A percentile compares a stretch with the other conserved stretches of the same genome.
Conservation (phyloP, 1,139 yeast genomes). For the Debaryomycetaceae sp. region DNA sequence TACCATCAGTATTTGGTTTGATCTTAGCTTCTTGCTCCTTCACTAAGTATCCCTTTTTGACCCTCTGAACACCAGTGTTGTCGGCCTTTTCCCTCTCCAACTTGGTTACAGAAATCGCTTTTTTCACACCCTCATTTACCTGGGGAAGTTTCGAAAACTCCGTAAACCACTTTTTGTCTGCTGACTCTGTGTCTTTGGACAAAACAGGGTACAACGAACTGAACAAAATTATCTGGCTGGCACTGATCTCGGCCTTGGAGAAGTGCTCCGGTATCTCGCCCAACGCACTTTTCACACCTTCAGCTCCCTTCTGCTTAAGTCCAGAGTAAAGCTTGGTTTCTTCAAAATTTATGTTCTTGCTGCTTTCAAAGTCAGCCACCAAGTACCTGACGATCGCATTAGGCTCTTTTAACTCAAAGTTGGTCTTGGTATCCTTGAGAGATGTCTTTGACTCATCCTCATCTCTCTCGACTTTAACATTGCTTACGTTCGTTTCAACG, state of each 20-base stretch:
- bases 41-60: conserved; percentile 40
- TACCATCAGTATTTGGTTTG: conserved; percentile 63
- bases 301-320: conserved; percentile 26
- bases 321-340: conserved; percentile 33
- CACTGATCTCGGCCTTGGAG: conserved; percentile 21
- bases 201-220: conserved; percentile 39
- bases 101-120: conserved; percentile 38
- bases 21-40: conserved; percentile 31
- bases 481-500: conserved; percentile 31
- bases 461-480: conserved; percentile 23
- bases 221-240: conserved; percentile 47
- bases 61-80: conserved; percentile 56
- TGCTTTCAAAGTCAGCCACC: conserved; percentile 41
- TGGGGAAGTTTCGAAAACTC: conserved; percentile 33
- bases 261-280: conserved; percentile 10
- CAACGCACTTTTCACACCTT: conserved; percentile 12
- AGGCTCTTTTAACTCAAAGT: conserved; percentile 63
- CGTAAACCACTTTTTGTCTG: conserved; percentile 35
- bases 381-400: conserved; percentile 80
- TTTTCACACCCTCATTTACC: conserved; percentile 37
- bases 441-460: conserved; percentile 34
- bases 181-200: conserved; percentile 11
- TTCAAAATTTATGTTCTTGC: conserved; percentile 23
- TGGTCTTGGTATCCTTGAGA: conserved; percentile 31
- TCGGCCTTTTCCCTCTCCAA: conserved; percentile 45